Evolutionary conservation across 306 rosid genomes (phyloP).

Genomic region (Spatholobus suberectus): DNA sequence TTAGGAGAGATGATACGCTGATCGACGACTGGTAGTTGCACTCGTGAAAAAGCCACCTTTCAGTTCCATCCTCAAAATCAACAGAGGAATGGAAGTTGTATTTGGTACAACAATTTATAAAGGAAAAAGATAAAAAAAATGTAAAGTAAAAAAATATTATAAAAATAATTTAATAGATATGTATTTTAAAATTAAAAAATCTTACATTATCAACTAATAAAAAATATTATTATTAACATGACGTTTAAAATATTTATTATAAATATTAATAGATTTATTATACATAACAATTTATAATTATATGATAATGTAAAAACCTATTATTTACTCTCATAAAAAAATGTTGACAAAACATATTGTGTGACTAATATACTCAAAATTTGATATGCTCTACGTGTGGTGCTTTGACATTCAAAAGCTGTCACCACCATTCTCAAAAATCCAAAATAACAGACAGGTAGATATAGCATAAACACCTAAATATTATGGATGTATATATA

Average conservation of each 20-base stretch:
- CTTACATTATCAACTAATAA: no score
- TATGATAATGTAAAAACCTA: no score
- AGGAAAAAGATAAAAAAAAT: no score
- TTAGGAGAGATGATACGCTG: background rate
- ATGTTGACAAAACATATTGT: background rate
- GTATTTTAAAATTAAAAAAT: no score
- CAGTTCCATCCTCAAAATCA: slow-evolving; percentile 5
- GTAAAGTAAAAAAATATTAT: no score
- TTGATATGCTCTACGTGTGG: background rate
- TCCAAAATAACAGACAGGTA: background rate
- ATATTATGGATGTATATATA: background rate
- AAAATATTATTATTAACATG: no score
- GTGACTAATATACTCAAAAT: background rate
- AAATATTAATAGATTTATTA: no score
- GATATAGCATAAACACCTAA: background rate
- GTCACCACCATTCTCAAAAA: background rate
- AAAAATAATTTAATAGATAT: no score
- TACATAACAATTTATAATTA: no score
- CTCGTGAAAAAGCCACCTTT: slow-evolving; percentile 21
- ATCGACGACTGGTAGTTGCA: slow-evolving; percentile 37
- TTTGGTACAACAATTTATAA: background rate
- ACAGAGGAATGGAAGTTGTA: background rate
- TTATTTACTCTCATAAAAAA: no score
- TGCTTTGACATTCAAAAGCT: background rate
- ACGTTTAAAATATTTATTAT: no score